These are phyloP conservation scores for Vaccinium myrtillus DNA, from an alignment of 148 eudicot genomes.

Conservation along the genomic window DNA sequence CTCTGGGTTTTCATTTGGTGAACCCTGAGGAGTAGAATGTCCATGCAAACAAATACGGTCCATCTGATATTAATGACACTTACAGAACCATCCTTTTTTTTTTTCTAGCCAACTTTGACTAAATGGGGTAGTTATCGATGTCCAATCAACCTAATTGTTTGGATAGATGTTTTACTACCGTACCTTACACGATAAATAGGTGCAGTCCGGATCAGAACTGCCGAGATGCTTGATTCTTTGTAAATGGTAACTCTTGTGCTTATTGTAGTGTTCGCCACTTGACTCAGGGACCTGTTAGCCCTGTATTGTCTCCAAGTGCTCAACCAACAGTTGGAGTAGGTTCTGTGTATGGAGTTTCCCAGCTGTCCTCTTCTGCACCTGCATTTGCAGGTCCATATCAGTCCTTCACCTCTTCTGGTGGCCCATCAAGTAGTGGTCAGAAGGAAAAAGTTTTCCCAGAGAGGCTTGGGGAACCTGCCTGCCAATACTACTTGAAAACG, in stretches of 20 bases:
- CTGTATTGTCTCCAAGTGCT: constrained; percentile 70
- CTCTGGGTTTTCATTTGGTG: neutral
- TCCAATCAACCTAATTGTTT: neutral
- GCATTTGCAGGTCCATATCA: constrained; percentile 55
- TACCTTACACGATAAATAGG: neutral
- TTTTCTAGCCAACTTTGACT: neutral
- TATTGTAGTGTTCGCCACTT: constrained; percentile 15
- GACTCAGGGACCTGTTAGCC: constrained; percentile 74
- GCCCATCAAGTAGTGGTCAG: constrained; percentile 35
- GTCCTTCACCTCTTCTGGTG: constrained; percentile 41
- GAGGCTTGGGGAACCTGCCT: constrained; percentile 37
- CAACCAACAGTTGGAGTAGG: constrained; percentile 57
- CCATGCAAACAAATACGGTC: neutral
- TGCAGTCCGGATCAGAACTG: neutral
- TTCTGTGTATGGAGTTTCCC: constrained; percentile 63
- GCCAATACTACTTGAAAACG: constrained; percentile 98
- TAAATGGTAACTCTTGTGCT: neutral
- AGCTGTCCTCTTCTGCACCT: constrained; percentile 60
- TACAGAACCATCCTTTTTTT: neutral
- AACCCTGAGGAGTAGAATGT: neutral
- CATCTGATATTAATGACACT: neutral
- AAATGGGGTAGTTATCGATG: neutral
- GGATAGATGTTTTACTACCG: neutral
- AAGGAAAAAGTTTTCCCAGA: constrained; percentile 62
- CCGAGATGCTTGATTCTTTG: neutral